Evolutionary conservation across 768 basidiomycete genomes (phyloP), one percentile per base, ranked within the genome.

Genomic region (Podaxis sp.): DNA sequence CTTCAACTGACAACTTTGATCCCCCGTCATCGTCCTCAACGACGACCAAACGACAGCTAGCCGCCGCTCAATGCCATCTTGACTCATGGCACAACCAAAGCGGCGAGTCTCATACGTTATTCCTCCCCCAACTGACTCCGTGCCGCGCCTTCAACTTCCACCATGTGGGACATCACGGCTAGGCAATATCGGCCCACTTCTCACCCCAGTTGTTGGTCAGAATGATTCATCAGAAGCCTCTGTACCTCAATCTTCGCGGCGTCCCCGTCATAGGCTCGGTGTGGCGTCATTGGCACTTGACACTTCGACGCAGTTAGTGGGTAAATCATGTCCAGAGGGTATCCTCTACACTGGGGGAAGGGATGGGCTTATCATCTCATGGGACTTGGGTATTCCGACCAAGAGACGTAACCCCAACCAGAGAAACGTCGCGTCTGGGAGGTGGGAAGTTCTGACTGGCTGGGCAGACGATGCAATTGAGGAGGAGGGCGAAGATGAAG

Each of bases 281-380:
- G 87, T 95, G 40, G 86, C 91, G 0, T 88, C 91, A 0, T 82
- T 98, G n/a, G 95, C 92, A 0, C 77, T 98, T 22, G 95, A 98
- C 74, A 82, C 84, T 0, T 88, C 92, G 0, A 96, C 95, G 2
- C 82, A 83, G 52, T 81, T 97, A 6, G 71, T 81, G n/a, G 89
- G 89, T 4, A 79, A 78, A n/a, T 63, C 73, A 4, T 69, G 80
- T 3, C 94, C 95, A 0, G 87, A 92, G 66, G 95, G 95, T 4
- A 95, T 97, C 46, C 75, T 97, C 2, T 97, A 97, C 71, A 87
- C 93, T 2, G 94, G 89, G 27, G 94, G 93, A 24, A 79, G 95
- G 61, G 95, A 97, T 76, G 95, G 95, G 0, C 79, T 94, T 47
- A 80, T 96, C 51, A 87, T 95, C 41, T 85, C 89, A 8, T 96